A percentile compares a stretch with the other conserved stretches of the same genome.
These are phyloP conservation scores for Metschnikowia matae DNA, from an alignment of 805 yeast genomes.

Conservation along the genomic window DNA sequence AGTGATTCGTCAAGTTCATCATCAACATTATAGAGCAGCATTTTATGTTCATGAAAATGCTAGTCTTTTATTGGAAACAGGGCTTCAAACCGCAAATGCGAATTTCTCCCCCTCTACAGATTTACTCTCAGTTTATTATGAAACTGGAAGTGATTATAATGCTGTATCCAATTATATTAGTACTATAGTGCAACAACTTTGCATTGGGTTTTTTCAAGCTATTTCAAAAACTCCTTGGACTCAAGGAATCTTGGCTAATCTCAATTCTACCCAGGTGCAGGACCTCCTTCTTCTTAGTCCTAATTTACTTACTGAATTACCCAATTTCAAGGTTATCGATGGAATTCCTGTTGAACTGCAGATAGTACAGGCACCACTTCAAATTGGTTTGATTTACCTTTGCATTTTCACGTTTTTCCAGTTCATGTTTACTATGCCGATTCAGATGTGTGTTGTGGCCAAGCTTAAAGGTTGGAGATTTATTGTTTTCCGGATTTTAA, in stretches of 20 bases:
- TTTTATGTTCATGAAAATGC: slow-evolving; percentile 29
- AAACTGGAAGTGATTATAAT: slow-evolving; percentile 33
- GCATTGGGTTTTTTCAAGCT: slow-evolving; percentile 15
- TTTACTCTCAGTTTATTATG: slow-evolving; percentile 25
- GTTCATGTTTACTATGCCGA: slow-evolving; percentile 24
- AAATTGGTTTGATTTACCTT: slow-evolving; percentile 31
- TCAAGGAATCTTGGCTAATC: slow-evolving; percentile 12
- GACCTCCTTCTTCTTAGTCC: slow-evolving; percentile 20
- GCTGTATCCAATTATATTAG: slow-evolving; percentile 24
- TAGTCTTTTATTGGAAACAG: slow-evolving; percentile 21
- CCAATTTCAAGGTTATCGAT: slow-evolving; percentile 23
- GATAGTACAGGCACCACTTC: slow-evolving; percentile 29
- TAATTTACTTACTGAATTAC: slow-evolving; percentile 21
- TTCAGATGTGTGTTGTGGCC: slow-evolving; percentile 26
- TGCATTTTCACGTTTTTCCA: slow-evolving; percentile 33
- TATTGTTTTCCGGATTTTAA: slow-evolving; percentile 21
- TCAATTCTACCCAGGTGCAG: slow-evolving; percentile 7
- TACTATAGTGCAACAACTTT: slow-evolving; percentile 16
- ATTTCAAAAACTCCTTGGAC: slow-evolving; percentile 20
- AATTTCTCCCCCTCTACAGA: slow-evolving; percentile 18
- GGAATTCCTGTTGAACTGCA: slow-evolving; percentile 22
- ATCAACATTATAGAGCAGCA: slow-evolving; percentile 29
- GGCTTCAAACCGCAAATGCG: slow-evolving; percentile 15
- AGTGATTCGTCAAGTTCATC: slow-evolving; percentile 28
- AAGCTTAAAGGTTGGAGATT: slow-evolving; percentile 25